These are phyloP conservation scores for Sclerotinia sclerotiorum DNA, from an alignment of 2,329 filamentous ascomycete species.

Conservation along the genomic window DNA sequence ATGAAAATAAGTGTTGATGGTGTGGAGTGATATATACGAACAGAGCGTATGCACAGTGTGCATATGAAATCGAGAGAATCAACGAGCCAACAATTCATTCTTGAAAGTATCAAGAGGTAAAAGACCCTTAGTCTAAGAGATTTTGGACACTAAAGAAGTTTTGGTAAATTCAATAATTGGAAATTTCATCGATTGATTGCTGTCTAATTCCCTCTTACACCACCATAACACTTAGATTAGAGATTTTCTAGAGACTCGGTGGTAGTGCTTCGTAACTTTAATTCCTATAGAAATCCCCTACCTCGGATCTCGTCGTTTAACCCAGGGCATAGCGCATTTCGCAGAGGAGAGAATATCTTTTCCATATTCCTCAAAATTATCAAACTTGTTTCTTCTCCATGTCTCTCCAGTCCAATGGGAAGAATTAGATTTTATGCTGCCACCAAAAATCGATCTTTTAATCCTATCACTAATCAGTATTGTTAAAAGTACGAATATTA, in stretches of 20 bases:
- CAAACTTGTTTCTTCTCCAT: neutral
- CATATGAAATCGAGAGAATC: no score
- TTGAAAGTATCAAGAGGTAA: no score
- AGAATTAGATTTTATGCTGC: neutral
- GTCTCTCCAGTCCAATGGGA: neutral
- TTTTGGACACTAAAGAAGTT: no score
- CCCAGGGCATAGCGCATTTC: constrained; percentile 1
- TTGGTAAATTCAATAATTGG: neutral
- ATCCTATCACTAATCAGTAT: neutral
- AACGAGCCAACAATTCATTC: no score
- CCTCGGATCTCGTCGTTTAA: neutral
- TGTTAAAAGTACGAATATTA: neutral
- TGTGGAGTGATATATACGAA: no score
- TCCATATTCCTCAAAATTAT: constrained; percentile 10
- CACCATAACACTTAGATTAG: no score
- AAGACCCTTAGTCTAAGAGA: no score
- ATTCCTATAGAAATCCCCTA: neutral
- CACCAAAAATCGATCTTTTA: neutral
- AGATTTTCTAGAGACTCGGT: no score
- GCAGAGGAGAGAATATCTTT: constrained; percentile 8
- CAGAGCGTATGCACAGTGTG: no score
- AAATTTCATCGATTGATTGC: neutral
- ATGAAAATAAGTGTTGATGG: no score
- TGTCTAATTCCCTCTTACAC: neutral
- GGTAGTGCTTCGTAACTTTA: neutral